phyloP scores from a whole-genome alignment of 2,329 filamentous ascomycete genomes.

The Scedosporium dehoogii region DNA sequence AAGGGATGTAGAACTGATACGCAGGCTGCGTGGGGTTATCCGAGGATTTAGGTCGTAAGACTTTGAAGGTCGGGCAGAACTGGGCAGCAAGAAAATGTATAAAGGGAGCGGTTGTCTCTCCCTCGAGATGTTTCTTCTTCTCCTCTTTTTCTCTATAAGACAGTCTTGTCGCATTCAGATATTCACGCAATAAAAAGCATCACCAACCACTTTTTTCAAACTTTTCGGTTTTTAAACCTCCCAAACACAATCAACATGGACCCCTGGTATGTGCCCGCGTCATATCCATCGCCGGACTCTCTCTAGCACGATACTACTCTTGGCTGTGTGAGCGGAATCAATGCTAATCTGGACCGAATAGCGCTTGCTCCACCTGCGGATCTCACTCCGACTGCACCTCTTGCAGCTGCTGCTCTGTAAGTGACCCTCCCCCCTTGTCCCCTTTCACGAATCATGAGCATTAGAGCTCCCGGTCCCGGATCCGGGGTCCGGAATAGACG shows the following conservation, averaged over 20 bases:
- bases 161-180: background rate
- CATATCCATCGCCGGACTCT: background rate
- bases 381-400: slow-evolving; percentile 2
- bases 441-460: background rate
- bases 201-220: background rate
- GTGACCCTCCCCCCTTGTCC: background rate
- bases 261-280: background rate
- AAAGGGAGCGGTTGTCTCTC: background rate
- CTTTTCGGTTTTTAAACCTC: background rate
- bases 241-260: slow-evolving; percentile 3
- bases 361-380: slow-evolving; percentile 5
- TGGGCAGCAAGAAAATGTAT: background rate
- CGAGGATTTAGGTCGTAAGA: background rate
- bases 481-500: background rate
- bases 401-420: slow-evolving; percentile 5
- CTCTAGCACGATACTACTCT: background rate
- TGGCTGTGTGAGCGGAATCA: background rate
- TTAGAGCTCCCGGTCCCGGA: background rate
- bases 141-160: background rate
- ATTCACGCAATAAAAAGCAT: background rate
- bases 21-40: background rate
- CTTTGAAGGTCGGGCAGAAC: background rate
- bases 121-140: background rate
- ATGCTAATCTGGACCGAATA: background rate
- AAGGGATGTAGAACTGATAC: background rate